Evolutionary conservation across 768 basidiomycete genomes (phyloP).

Genomic region (Pulveroboletus sp.): DNA sequence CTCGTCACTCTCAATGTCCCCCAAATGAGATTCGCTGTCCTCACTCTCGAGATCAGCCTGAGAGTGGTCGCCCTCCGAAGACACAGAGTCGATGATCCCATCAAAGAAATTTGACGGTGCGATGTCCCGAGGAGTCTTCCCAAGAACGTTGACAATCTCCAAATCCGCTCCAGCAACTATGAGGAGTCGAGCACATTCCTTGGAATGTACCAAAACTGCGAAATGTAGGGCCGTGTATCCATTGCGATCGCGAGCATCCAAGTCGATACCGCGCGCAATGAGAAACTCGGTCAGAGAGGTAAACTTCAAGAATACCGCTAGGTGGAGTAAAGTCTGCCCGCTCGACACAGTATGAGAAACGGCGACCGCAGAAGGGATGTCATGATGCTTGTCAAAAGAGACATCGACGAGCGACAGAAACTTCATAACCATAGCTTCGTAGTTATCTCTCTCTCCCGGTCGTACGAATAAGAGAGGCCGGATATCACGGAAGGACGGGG

Average conservation of each 20-base stretch:
- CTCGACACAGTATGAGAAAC: constrained; percentile 67
- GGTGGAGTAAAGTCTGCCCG: constrained; percentile 86
- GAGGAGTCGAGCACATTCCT: constrained; percentile 60
- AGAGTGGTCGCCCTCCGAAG: constrained; percentile 23
- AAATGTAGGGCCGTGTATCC: constrained; percentile 90
- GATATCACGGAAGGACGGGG: constrained; percentile 46
- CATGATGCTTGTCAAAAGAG: constrained; percentile 40
- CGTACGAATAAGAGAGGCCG: constrained; percentile 55
- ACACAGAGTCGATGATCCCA: constrained; percentile 24
- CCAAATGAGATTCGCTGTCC: constrained; percentile 61
- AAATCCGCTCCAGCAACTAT: constrained; percentile 77
- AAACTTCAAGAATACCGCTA: constrained; percentile 79
- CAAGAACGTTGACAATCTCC: constrained; percentile 68
- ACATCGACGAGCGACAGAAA: constrained; percentile 78
- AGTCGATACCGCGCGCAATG: constrained; percentile 64
- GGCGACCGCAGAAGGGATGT: constrained; percentile 46
- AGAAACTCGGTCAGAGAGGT: constrained; percentile 67
- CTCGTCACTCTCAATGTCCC: constrained; percentile 66
- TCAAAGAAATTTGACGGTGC: constrained; percentile 45
- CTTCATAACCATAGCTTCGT: constrained; percentile 74
- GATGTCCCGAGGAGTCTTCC: constrained; percentile 66
- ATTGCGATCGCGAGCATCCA: constrained; percentile 84
- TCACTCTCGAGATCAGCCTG: constrained; percentile 29
- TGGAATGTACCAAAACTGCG: constrained; percentile 63
- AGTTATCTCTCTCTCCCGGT: constrained; percentile 53